Evolutionary conservation across 2,329 filamentous ascomycete species (phyloP).

Genomic region (Trichothecium sympodiale): DNA sequence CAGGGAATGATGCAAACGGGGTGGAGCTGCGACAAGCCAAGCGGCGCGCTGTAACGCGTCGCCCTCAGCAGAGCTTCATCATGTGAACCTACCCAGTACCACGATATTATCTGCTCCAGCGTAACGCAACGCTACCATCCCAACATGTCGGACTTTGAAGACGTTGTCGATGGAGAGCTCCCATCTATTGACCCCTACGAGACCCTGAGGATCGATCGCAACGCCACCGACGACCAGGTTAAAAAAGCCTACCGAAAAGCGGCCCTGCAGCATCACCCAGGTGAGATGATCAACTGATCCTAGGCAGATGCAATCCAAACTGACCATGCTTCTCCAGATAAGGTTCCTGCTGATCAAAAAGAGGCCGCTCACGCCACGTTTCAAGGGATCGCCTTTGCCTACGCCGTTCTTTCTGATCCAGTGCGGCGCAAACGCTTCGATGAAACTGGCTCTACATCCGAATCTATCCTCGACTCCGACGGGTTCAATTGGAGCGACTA

Average conservation of each 20-base stretch:
- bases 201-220: slow-evolving; percentile 59
- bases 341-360: slow-evolving; percentile 57
- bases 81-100: too few species aligned
- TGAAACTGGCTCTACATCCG: slow-evolving; percentile 76
- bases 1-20: too few species aligned
- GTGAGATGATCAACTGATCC: slow-evolving; percentile 32
- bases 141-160: slow-evolving; percentile 38
- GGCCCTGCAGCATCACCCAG: slow-evolving; percentile 77
- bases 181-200: slow-evolving; percentile 68
- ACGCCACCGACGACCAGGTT: slow-evolving; percentile 67
- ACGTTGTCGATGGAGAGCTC: slow-evolving; percentile 43
- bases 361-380: slow-evolving; percentile 68
- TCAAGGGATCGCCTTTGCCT: slow-evolving; percentile 86
- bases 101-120: too few species aligned
- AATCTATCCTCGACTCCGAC: slow-evolving; percentile 64
- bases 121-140: not conserved
- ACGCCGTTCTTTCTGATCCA: slow-evolving; percentile 81
- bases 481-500: slow-evolving; percentile 87
- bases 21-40: not conserved
- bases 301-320: not conserved
- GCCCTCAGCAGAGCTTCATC: not conserved
- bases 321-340: slow-evolving; percentile 43
- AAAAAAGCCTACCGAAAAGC: slow-evolving; percentile 87
- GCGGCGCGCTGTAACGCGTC: slow-evolving; percentile 4
- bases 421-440: slow-evolving; percentile 79